Evolutionary conservation across 164 flowering plant genomes (phyloP).

Genomic region (Magnolia changhungtana): DNA sequence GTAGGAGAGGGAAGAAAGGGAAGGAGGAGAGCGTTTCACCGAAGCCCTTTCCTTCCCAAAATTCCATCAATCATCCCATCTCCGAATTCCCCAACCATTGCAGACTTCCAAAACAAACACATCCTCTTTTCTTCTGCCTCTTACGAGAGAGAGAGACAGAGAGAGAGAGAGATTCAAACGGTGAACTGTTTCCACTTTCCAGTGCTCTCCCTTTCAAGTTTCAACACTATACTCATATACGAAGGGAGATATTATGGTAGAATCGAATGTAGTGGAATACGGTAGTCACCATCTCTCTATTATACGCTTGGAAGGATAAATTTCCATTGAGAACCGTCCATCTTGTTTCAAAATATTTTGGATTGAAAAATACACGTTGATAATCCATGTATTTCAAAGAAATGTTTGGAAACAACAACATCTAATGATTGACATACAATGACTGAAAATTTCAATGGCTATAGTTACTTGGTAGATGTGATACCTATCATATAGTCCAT

Average conservation of each 20-base stretch:
- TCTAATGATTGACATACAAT: too few species aligned
- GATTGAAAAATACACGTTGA: too few species aligned
- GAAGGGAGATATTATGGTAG: neutral
- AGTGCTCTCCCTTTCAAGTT: neutral
- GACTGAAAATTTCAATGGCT: too few species aligned
- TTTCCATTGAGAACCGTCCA: too few species aligned
- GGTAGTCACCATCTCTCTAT: too few species aligned
- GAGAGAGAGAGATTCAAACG: neutral
- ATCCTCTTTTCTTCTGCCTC: neutral
- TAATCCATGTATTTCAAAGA: too few species aligned
- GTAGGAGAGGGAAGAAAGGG: slow-evolving; percentile 6
- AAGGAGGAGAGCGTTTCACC: slow-evolving; percentile 24
- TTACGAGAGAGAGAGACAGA: slow-evolving; percentile 2
- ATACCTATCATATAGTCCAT: too few species aligned
- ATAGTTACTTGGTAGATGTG: too few species aligned
- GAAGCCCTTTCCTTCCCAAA: slow-evolving; percentile 44
- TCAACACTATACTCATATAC: neutral
- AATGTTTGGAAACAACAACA: too few species aligned
- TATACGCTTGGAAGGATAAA: too few species aligned
- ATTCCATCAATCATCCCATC: slow-evolving; percentile 41
- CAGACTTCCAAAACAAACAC: slow-evolving; percentile 11
- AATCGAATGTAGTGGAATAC: neutral
- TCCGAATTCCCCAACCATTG: slow-evolving; percentile 34
- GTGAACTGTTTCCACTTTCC: neutral
- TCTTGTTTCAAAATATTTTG: too few species aligned